Evolutionary conservation across 2,329 filamentous ascomycete species (phyloP).

Genomic region (Boeremia exigua): DNA sequence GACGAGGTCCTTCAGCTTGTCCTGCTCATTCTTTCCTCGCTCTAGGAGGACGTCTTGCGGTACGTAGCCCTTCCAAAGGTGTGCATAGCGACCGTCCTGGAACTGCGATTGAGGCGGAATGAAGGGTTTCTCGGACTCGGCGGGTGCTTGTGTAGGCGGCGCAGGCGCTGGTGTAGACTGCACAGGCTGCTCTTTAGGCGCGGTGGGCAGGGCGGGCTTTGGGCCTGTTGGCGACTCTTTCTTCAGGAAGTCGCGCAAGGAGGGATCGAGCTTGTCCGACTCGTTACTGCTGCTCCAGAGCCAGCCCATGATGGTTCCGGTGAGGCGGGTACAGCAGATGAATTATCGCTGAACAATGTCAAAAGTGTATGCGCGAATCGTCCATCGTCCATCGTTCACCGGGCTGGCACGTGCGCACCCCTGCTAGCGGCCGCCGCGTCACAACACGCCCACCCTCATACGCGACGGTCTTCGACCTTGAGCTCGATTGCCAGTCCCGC

Average conservation of each 20-base stretch:
- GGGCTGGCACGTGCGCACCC: conserved; percentile 12
- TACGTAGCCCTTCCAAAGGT: conserved; percentile 92
- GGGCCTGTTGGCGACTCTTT: conserved; percentile 81
- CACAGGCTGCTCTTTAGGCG: conserved; percentile 36
- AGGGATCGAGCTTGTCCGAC: conserved; percentile 77
- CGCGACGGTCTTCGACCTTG: conserved; percentile 20
- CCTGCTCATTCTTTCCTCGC: conserved; percentile 74
- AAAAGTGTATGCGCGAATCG: conserved; percentile 5
- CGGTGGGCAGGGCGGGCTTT: conserved; percentile 37
- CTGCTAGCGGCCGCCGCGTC: conserved; percentile 21
- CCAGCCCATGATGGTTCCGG: conserved; percentile 62
- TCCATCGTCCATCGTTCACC: conserved; percentile 17
- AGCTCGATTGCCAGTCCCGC: conserved; percentile 21
- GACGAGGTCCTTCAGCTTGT: conserved; percentile 79
- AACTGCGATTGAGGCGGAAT: conserved; percentile 64
- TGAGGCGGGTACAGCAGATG: neutral
- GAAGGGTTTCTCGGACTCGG: conserved; percentile 35
- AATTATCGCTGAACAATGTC: neutral
- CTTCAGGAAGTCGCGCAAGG: conserved; percentile 82
- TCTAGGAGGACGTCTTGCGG: conserved; percentile 73
- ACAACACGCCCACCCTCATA: conserved; percentile 28
- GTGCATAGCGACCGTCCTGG: conserved; percentile 75
- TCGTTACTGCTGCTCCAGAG: conserved; percentile 58
- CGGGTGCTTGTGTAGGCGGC: conserved; percentile 3
- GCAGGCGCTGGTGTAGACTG: conserved; percentile 16